Evolutionary conservation across 164 flowering plant genomes (phyloP).

Genomic region (Malania oleifera): DNA sequence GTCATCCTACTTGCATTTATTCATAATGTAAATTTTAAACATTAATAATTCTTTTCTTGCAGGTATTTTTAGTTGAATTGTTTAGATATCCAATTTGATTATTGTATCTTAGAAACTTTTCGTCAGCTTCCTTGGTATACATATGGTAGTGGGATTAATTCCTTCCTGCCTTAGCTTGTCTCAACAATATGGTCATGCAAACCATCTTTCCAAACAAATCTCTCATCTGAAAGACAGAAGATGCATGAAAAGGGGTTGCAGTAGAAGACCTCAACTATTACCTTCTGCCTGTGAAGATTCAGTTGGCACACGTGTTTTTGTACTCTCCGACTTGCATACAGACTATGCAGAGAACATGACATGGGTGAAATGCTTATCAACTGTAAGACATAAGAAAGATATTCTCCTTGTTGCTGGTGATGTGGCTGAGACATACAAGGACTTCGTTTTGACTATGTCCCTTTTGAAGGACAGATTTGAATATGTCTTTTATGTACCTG

Average conservation of each 20-base stretch:
- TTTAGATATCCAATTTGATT: background rate
- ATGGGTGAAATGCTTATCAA: constrained; percentile 53
- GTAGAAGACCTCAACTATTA: constrained; percentile 24
- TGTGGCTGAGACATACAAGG: constrained; percentile 60
- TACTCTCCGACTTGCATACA: constrained; percentile 73
- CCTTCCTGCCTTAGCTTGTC: constrained; percentile 13
- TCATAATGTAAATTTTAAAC: too few relatives aligned
- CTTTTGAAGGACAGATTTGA: constrained; percentile 53
- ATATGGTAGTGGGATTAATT: constrained; percentile 7
- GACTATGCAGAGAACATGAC: constrained; percentile 72
- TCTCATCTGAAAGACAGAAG: background rate
- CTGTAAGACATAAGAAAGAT: constrained; percentile 33
- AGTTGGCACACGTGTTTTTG: constrained; percentile 46
- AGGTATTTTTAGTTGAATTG: too few relatives aligned
- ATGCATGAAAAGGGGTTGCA: background rate
- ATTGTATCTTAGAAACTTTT: background rate
- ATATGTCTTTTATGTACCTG: constrained; percentile 67
- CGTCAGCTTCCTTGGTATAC: background rate
- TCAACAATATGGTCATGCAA: background rate
- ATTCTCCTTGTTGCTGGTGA: constrained; percentile 81
- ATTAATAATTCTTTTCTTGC: too few relatives aligned
- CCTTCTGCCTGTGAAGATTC: constrained; percentile 17
- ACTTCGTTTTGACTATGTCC: constrained; percentile 63
- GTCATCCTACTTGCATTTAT: too few relatives aligned
- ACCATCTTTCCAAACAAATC: background rate